A percentile compares a stretch with the other conserved stretches of the same genome.
Evolutionary conservation across 2,329 filamentous ascomycete genomes (phyloP).

Genomic region (Alternaria sp.): DNA sequence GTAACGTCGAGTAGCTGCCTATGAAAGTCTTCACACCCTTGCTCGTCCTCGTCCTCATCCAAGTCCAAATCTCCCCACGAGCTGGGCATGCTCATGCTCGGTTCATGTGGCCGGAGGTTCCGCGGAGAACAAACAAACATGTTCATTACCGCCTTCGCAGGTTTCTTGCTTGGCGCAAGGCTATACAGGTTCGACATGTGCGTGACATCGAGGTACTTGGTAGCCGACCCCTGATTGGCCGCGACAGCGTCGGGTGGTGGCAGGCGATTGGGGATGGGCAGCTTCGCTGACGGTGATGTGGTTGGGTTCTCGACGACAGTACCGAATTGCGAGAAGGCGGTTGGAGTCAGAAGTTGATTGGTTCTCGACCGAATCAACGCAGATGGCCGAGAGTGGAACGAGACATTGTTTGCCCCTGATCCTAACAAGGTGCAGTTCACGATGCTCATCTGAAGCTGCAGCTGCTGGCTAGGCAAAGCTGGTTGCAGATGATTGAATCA

Average conservation of each 20-base stretch:
- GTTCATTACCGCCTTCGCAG: constrained; percentile 74
- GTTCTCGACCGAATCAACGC: constrained; percentile 25
- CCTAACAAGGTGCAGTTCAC: background rate
- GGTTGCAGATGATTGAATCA: constrained; percentile 15
- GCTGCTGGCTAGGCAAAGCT: constrained; percentile 5
- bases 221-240: constrained; percentile 85
- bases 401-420: background rate
- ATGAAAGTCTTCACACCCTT: constrained; percentile 32
- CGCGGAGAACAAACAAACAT: constrained; percentile 87
- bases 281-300: constrained; percentile 55
- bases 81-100: constrained; percentile 47
- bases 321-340: constrained; percentile 80
- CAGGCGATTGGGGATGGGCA: constrained; percentile 60
- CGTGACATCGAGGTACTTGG: constrained; percentile 86
- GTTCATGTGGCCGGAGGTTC: constrained; percentile 56
- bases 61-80: constrained; percentile 48
- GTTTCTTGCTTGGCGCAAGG: constrained; percentile 66
- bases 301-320: constrained; percentile 79
- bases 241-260: constrained; percentile 60
- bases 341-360: constrained; percentile 72
- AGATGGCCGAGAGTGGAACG: background rate
- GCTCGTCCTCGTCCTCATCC: constrained; percentile 46
- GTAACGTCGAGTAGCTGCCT: constrained; percentile 67
- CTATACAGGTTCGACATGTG: constrained; percentile 74
- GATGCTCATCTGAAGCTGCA: background rate